Conservation (phyloP, 768 basidiomycete species). For the Mycena galericulata region DNA sequence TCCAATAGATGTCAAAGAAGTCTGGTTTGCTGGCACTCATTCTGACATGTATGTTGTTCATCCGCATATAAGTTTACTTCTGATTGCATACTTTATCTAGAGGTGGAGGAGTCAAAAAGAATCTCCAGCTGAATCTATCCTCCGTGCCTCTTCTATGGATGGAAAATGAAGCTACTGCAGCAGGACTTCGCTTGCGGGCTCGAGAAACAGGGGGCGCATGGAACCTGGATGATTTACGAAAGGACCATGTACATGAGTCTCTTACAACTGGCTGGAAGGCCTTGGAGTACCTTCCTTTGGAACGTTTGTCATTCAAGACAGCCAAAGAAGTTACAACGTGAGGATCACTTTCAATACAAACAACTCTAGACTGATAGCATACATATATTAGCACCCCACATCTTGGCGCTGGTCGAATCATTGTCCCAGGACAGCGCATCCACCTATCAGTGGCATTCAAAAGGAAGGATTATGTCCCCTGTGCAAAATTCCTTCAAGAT, state of each 20-base stretch:
- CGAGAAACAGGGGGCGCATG: not conserved
- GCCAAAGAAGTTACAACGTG: not conserved
- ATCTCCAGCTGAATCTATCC: slow-evolving; percentile 21
- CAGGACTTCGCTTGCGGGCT: slow-evolving; percentile 13
- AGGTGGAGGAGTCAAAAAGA: slow-evolving; percentile 20
- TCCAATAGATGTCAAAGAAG: not conserved
- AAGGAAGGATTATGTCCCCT: not conserved
- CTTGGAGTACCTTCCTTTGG: not conserved
- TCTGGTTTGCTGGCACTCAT: too few species aligned
- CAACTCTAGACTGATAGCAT: too few species aligned
- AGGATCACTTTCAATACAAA: too few species aligned
- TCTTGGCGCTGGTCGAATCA: not conserved
- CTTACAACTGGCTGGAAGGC: not conserved
- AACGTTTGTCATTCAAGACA: not conserved
- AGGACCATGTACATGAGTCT: slow-evolving; percentile 6
- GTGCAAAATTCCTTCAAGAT: not conserved
- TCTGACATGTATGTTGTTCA: too few species aligned
- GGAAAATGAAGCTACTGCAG: slow-evolving; percentile 20
- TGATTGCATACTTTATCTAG: not conserved
- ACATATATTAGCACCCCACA: not conserved
- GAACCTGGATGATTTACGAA: not conserved
- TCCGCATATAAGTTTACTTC: not conserved
- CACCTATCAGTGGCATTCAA: not conserved
- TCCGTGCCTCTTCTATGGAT: too few species aligned
- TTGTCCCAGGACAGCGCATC: not conserved